Conservation (phyloP, 805 yeast genomes). For the Barnettozyma vustinii region DNA sequence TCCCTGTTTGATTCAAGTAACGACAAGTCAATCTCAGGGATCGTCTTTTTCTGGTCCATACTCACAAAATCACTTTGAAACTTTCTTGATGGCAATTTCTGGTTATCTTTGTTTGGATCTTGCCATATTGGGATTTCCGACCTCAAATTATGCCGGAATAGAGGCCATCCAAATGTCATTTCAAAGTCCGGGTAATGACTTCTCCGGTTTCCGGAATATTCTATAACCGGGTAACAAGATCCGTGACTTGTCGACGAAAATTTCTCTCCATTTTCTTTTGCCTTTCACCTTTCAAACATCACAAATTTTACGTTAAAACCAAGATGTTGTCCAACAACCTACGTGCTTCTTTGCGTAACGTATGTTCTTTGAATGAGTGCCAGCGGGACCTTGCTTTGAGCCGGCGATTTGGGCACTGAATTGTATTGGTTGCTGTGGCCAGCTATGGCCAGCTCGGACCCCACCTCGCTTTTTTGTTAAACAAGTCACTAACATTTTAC, state of each 20-base stretch:
- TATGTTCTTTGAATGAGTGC: constrained; percentile 10
- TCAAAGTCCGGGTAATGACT: not conserved
- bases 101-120: not conserved
- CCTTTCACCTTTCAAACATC: not conserved
- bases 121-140: not conserved
- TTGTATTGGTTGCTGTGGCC: not conserved
- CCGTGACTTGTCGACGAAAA: constrained; percentile 1
- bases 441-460: not conserved
- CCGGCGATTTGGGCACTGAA: not conserved
- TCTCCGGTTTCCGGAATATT: constrained; percentile 3
- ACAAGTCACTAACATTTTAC: constrained; percentile 13
- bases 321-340: constrained; percentile 26
- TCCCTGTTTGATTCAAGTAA: constrained; percentile 6
- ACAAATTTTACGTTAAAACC: not conserved
- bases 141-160: not conserved
- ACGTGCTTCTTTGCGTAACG: constrained; percentile 25
- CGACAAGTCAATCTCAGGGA: constrained; percentile 17
- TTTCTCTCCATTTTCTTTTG: constrained; percentile 1
- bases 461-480: not conserved
- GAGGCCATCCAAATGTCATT: too few species aligned
- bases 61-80: not conserved
- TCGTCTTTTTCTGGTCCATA: not conserved
- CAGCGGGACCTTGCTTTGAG: not conserved
- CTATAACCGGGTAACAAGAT: constrained; percentile 3
- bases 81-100: not conserved